phyloP scores from a whole-genome alignment of 495 filamentous ascomycete species.

The Physcia stellaris region DNA sequence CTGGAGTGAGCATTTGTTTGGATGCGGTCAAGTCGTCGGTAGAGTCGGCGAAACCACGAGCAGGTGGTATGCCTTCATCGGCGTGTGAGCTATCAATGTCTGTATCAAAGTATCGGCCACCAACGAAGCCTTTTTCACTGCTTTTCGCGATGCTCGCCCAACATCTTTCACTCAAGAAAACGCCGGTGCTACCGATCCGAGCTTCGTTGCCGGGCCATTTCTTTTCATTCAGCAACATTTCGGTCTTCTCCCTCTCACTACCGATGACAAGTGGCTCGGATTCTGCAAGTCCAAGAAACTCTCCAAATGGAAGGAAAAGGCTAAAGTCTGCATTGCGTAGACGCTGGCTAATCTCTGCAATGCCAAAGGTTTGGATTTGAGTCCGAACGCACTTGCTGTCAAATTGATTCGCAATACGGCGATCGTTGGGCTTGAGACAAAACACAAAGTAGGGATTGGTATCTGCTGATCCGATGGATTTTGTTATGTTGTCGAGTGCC shows the following conservation, averaged over 20 bases:
- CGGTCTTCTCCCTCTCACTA: conserved; percentile 84
- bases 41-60: conserved; percentile 45
- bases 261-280: conserved; percentile 72
- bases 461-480: conserved; percentile 63
- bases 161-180: conserved; percentile 90
- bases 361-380: conserved; percentile 89
- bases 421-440: conserved; percentile 93
- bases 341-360: conserved; percentile 91
- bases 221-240: conserved; percentile 76
- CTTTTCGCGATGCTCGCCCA: conserved; percentile 81
- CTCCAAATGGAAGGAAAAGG: conserved; percentile 86
- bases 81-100: conserved; percentile 38
- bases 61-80: conserved; percentile 30
- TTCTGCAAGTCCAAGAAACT: conserved; percentile 83
- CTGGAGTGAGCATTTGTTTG: conserved; percentile 38
- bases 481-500: conserved; percentile 76
- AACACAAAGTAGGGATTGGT: conserved; percentile 93
- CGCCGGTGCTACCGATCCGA: conserved; percentile 75
- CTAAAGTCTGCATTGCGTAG: conserved; percentile 89
- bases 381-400: conserved; percentile 95
- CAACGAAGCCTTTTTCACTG: conserved; percentile 39
- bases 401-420: conserved; percentile 94
- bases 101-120: conserved; percentile 22
- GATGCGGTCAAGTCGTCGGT: conserved; percentile 56
- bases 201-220: conserved; percentile 89